A percentile compares a stretch with the other conserved stretches of the same genome.
phyloP scores from a whole-genome alignment of 306 rosid species.

The Sicyos edulis region DNA sequence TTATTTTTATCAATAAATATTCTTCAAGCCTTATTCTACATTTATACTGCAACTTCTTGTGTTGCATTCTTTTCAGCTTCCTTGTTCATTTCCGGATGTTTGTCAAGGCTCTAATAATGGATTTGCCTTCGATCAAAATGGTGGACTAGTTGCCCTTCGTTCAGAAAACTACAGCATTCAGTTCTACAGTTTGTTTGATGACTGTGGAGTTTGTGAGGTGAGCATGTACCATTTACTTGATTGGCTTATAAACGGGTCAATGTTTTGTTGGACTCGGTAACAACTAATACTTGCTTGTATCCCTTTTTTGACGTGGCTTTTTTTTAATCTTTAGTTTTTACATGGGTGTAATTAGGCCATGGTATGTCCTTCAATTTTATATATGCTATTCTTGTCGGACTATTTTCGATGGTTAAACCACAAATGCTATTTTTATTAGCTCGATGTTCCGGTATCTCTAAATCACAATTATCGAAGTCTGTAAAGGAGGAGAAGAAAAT shows the following conservation, averaged over 20 bases:
- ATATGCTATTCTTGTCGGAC: not conserved
- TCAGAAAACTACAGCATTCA: slow-evolving; percentile 79
- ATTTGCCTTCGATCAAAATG: slow-evolving; percentile 55
- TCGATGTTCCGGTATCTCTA: not conserved
- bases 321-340: not conserved
- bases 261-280: not conserved
- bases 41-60: slow-evolving; percentile 2
- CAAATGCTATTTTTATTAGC: not conserved
- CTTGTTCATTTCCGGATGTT: slow-evolving; percentile 45
- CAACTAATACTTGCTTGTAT: not conserved
- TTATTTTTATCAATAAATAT: not conserved
- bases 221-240: slow-evolving; percentile 12
- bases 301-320: not conserved
- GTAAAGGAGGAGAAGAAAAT: too few relatives aligned
- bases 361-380: not conserved
- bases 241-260: slow-evolving; percentile 6
- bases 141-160: slow-evolving; percentile 71
- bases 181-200: slow-evolving; percentile 76
- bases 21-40: slow-evolving; percentile 17
- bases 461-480: too few relatives aligned
- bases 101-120: slow-evolving; percentile 41
- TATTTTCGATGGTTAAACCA: not conserved
- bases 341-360: not conserved
- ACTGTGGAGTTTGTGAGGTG: slow-evolving; percentile 82
- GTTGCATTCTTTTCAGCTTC: slow-evolving; percentile 46